These are phyloP conservation scores for Diaporthe ilicicola DNA, from an alignment of 2,329 filamentous ascomycete species.

Conservation along the genomic window DNA sequence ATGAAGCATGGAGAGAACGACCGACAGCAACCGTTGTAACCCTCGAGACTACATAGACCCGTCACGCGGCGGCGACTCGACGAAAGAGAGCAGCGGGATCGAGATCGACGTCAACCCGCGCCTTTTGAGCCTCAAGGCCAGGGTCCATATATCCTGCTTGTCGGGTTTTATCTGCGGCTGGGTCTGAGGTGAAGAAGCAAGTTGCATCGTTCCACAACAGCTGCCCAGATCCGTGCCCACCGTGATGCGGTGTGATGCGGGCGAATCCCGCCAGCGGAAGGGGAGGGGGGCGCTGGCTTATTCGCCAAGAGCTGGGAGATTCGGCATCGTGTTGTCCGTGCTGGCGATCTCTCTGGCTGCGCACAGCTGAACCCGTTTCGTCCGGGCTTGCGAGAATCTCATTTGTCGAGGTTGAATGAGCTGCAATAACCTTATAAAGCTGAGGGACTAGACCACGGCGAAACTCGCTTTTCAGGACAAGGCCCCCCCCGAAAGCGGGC, in stretches of 20 bases:
- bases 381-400: not conserved
- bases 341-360: not conserved
- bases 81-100: not conserved
- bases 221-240: not conserved
- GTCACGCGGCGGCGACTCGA: not conserved
- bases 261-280: constrained; percentile 9
- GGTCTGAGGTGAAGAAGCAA: not conserved
- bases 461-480: not conserved
- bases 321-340: constrained; percentile 10
- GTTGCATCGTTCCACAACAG: not conserved
- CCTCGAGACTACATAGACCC: not conserved
- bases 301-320: constrained; percentile 11
- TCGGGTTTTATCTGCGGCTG: not conserved
- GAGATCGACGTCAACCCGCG: not conserved
- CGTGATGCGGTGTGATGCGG: not conserved
- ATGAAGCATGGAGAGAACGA: not conserved
- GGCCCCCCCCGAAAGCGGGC: not conserved
- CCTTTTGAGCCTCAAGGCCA: constrained; percentile 8
- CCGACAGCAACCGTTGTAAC: constrained; percentile 7
- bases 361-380: not conserved
- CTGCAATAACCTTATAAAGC: constrained; percentile 3
- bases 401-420: not conserved
- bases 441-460: constrained; percentile 20
- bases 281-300: not conserved
- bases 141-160: not conserved